Evolutionary conservation across 2,329 filamentous ascomycete species (phyloP).

Genomic region (Fusarium pseudonygamai): DNA sequence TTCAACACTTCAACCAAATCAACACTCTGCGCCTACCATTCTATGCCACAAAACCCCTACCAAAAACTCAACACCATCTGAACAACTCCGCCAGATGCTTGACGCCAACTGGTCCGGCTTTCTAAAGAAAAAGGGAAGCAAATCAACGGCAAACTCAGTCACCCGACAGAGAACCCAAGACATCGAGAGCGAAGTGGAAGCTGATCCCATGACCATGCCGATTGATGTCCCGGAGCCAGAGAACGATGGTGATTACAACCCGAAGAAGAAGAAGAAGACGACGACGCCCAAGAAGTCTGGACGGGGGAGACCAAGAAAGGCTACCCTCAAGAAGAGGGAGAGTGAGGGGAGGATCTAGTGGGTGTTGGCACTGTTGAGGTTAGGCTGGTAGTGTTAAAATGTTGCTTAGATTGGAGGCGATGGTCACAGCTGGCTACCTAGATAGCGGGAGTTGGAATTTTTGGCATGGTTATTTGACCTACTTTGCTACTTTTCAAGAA

Average conservation of each 20-base stretch:
- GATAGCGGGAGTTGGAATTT: not conserved
- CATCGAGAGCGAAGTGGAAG: not conserved
- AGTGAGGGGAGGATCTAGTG: not conserved
- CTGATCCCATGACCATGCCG: not conserved
- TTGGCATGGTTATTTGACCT: not conserved
- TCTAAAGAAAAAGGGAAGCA: not conserved
- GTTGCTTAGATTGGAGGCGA: not conserved
- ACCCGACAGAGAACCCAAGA: not conserved
- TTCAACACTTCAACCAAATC: not conserved
- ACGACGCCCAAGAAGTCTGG: not conserved
- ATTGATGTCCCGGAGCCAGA: constrained; percentile 21
- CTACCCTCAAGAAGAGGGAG: not conserved
- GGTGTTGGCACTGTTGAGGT: not conserved
- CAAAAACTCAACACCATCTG: not conserved
- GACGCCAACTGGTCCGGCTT: not conserved
- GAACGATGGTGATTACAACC: constrained; percentile 28
- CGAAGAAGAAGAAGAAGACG: not conserved
- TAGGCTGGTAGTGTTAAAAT: not conserved
- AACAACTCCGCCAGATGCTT: constrained; percentile 9
- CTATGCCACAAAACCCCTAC: not conserved
- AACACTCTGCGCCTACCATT: not conserved
- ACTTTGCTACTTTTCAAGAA: not conserved
- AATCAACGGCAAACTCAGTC: not conserved
- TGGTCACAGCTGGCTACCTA: not conserved
- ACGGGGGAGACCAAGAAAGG: not conserved